Percentiles rank a stretch among this genome's conserved stretches.
phyloP scores from a whole-genome alignment of 192 early-diverging fungal genomes.

The Coemansia sp. region DNA sequence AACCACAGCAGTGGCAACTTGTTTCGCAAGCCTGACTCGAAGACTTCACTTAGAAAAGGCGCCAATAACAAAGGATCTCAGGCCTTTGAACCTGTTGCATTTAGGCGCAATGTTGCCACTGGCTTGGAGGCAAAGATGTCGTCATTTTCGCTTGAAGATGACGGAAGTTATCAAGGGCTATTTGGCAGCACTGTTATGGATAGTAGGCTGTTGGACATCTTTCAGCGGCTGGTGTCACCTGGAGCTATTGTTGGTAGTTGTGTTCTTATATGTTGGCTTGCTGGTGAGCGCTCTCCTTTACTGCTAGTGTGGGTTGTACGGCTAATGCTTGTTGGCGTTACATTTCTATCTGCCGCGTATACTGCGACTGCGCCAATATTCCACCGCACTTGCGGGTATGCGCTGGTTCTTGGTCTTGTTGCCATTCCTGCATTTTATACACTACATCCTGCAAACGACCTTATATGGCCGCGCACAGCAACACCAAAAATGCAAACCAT shows the following conservation, averaged over 20 bases:
- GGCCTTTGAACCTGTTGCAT: constrained; percentile 23
- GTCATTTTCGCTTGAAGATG: constrained; percentile 39
- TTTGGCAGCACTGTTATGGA: constrained; percentile 40
- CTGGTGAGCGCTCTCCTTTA: constrained; percentile 1
- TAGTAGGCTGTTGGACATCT: constrained; percentile 11
- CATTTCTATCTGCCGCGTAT: no score
- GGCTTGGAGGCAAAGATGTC: constrained; percentile 44
- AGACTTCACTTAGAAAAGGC: neutral
- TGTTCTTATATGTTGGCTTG: constrained; percentile 9
- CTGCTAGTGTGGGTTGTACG: constrained; percentile 10
- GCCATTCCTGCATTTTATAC: neutral
- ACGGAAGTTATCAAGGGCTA: constrained; percentile 43
- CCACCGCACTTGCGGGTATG: neutral
- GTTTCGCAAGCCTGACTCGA: no score
- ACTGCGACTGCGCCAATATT: no score
- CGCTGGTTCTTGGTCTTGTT: constrained; percentile 7
- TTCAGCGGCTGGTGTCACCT: constrained; percentile 10
- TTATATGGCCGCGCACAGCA: neutral
- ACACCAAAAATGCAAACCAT: neutral
- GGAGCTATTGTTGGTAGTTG: neutral
- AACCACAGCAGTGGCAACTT: neutral
- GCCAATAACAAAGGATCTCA: neutral
- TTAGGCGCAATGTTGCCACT: constrained; percentile 17
- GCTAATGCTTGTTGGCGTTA: constrained; percentile 3
- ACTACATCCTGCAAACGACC: no score